phyloP scores from a whole-genome alignment of 768 basidiomycete species.

The Xanthoconium purpureum region DNA sequence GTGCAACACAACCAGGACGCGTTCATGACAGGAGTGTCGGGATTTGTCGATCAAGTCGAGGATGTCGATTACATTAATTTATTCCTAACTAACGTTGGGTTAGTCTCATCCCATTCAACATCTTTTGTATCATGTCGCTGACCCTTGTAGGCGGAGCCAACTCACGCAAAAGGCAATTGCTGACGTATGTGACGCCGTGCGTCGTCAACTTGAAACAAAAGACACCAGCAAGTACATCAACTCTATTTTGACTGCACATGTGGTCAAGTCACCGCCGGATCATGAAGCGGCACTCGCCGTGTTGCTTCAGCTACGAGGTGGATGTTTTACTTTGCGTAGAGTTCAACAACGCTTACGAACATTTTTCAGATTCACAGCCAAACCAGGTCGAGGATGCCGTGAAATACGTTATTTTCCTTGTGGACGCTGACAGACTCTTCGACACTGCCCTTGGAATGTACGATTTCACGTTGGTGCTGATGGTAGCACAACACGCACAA shows the following conservation, averaged over 20 bases:
- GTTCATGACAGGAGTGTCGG: slow-evolving; percentile 60
- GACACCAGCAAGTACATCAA: slow-evolving; percentile 83
- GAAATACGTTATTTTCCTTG: slow-evolving; percentile 97
- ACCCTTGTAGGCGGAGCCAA: slow-evolving; percentile 50
- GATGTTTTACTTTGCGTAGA: slow-evolving; percentile 3
- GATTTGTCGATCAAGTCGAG: slow-evolving; percentile 80
- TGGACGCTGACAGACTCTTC: slow-evolving; percentile 87
- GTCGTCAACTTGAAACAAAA: slow-evolving; percentile 63
- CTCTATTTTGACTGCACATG: slow-evolving; percentile 87
- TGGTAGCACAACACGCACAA: slow-evolving; percentile 96
- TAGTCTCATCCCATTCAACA: slow-evolving; percentile 19
- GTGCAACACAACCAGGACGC: slow-evolving; percentile 71
- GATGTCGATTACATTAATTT: slow-evolving; percentile 93
- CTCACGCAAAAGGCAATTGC: slow-evolving; percentile 58
- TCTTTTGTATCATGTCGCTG: neutral
- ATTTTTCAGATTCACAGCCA: slow-evolving; percentile 43
- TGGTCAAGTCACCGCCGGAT: slow-evolving; percentile 88
- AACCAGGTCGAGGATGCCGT: slow-evolving; percentile 91
- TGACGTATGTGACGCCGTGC: slow-evolving; percentile 73
- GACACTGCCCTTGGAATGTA: slow-evolving; percentile 98
- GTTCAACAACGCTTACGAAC: neutral
- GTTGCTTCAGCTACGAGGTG: slow-evolving; percentile 77
- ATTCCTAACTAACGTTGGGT: slow-evolving; percentile 86
- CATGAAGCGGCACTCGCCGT: slow-evolving; percentile 80
- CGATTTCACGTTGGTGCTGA: slow-evolving; percentile 91